Evolutionary conservation across 2,329 filamentous ascomycete genomes (phyloP).

Genomic region (Aspergillus pseudoglaucus): DNA sequence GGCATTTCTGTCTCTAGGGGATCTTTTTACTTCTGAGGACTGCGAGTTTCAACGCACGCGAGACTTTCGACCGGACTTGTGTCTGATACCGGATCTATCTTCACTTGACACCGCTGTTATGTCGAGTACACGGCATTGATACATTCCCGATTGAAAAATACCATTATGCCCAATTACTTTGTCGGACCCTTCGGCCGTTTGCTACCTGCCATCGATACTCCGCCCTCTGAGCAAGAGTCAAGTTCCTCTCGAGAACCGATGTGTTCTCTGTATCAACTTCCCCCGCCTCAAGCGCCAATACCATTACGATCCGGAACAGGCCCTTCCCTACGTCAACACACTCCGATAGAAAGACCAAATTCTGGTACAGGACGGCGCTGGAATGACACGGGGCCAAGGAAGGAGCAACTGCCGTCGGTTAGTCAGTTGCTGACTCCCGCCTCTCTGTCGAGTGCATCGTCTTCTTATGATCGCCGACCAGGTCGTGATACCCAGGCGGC

Average conservation of each 20-base stretch:
- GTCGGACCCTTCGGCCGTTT: conserved; percentile 36
- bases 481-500: conserved; percentile 12
- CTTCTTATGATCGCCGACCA: conserved; percentile 20
- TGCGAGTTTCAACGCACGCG: no score
- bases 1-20: no score
- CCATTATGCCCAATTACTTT: conserved; percentile 32
- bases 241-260: conserved; percentile 22
- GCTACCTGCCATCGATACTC: conserved; percentile 23
- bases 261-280: conserved; percentile 34
- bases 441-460: conserved; percentile 21
- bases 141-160: conserved; percentile 4
- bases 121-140: conserved; percentile 6
- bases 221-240: conserved; percentile 19
- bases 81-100: no score
- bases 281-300: conserved; percentile 29
- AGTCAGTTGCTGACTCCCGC: conserved; percentile 34
- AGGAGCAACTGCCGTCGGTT: conserved; percentile 33
- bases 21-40: no score
- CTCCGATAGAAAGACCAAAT: conserved; percentile 18
- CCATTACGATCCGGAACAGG: conserved; percentile 32
- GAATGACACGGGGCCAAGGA: conserved; percentile 9
- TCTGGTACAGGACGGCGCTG: conserved; percentile 9
- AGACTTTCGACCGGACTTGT: not conserved
- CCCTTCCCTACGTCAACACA: conserved; percentile 21
- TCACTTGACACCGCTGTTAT: conserved; percentile 5